Evolutionary conservation across 2,329 filamentous ascomycete genomes (phyloP), one percentile per base, ranked within the genome.

Genomic region (Alternaria ethzedia): DNA sequence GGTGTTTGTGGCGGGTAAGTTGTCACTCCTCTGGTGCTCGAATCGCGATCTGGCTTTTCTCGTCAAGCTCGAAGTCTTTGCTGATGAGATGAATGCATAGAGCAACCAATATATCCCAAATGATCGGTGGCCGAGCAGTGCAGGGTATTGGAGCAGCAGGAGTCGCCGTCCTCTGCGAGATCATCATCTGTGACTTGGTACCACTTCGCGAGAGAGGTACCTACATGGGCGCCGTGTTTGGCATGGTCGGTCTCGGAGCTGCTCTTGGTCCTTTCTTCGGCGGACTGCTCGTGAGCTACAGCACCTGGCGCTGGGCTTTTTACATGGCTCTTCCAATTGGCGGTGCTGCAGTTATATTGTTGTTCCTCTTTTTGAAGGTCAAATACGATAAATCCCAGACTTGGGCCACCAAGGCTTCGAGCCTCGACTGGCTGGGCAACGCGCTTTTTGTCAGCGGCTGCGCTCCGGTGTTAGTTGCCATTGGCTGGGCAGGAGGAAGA

Each of bases 241-340:
- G 63, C 2, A 54, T 32, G 17, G 47, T 52, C 9, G 64, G 61
- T 7, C n/a, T 68, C 2, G 71, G 61, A 2, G 50, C 67, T 3
- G 47, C 59, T 8, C 32, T 69, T 12, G 70, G 71, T 5, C 71
- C 70, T 12, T 41, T 68, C 2, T 25, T 74, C 0, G 70, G 70
- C 6, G 70, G 67, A 2, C 62, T 61, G 2, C 68, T 75, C 17
- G 68, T 64, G 25, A 26, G 23, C 3, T 32, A 71, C 20, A 45
- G 63, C 10, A 79, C 78, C 5, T 85, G 83, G 83, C 69, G 79
- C 11, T 84, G 81, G 80, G 74, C 81, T 11, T 86, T 86, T 64
- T 76, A 72, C 55, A 61, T 78, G 25, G 74, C 74, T 26, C 50
- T 75, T 2, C 72, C 74, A 1, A 70, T 75, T 45, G 61, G 63